Evolutionary conservation across 345 rosid genomes (phyloP).

Genomic region (Eucalyptus sp.): DNA sequence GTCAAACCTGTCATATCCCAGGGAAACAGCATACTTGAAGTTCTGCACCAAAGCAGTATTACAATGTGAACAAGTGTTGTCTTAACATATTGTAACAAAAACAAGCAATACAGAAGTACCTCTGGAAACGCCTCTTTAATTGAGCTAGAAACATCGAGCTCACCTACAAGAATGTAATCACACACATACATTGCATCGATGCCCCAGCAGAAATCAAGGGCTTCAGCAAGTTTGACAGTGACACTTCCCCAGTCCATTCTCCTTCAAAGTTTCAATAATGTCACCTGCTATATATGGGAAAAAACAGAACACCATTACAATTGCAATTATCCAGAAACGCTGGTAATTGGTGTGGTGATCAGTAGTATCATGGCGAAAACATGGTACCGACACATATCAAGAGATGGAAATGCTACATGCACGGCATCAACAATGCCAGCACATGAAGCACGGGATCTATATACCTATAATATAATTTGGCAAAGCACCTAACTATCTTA

Average conservation of each 20-base stretch:
- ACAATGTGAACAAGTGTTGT: background rate
- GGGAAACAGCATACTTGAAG: conserved; percentile 59
- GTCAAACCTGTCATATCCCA: conserved; percentile 33
- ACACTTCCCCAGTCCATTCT: conserved; percentile 88
- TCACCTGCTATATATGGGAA: conserved; percentile 35
- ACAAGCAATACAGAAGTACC: conserved; percentile 18
- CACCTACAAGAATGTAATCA: conserved; percentile 81
- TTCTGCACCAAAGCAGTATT: conserved; percentile 39
- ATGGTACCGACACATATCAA: background rate
- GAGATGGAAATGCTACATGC: background rate
- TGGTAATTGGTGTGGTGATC: background rate
- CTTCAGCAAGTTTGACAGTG: conserved; percentile 70
- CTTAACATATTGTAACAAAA: background rate
- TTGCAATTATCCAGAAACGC: background rate
- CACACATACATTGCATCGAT: conserved; percentile 82
- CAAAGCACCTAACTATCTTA: background rate
- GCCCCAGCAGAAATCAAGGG: conserved; percentile 85
- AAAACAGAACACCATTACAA: background rate
- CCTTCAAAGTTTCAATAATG: conserved; percentile 60
- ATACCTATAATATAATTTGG: background rate
- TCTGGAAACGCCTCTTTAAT: conserved; percentile 73
- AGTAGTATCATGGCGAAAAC: background rate
- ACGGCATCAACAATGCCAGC: background rate
- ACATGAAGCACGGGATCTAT: background rate
- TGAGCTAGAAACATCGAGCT: conserved; percentile 82